Evolutionary conservation across 1,284 basidiomycete species (phyloP).

Genomic region (Puccinia coronata): DNA sequence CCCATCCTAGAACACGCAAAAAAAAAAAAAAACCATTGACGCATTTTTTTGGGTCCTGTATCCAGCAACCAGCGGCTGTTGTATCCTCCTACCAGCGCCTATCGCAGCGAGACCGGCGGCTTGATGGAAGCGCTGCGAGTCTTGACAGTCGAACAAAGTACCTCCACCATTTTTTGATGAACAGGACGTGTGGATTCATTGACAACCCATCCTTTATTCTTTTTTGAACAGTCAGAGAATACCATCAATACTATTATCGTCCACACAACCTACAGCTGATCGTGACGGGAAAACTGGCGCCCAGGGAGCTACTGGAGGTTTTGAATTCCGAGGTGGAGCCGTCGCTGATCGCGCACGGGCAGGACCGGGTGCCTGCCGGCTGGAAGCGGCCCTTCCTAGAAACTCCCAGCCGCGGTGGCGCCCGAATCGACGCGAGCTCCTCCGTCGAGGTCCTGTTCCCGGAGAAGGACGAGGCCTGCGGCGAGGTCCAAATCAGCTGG

Average conservation of each 20-base stretch:
- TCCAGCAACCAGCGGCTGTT: conserved; percentile 73
- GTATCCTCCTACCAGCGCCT: conserved; percentile 80
- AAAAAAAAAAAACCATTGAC: conserved; percentile 10
- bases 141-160: conserved; percentile 86
- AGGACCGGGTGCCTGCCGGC: conserved; percentile 70
- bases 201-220: background rate
- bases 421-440: conserved; percentile 65
- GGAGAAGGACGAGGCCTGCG: conserved; percentile 94
- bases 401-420: conserved; percentile 71
- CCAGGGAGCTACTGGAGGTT: conserved; percentile 66
- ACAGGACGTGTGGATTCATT: no score
- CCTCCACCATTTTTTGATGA: background rate
- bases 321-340: conserved; percentile 81
- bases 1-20: background rate
- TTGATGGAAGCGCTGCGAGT: conserved; percentile 87
- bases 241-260: conserved; percentile 87
- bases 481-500: conserved; percentile 79
- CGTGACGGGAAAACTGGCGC: conserved; percentile 69
- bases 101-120: conserved; percentile 95
- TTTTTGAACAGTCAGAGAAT: conserved; percentile 72
- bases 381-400: conserved; percentile 96
- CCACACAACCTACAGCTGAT: conserved; percentile 90
- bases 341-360: conserved; percentile 72
- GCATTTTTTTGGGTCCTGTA: background rate
- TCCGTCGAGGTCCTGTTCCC: conserved; percentile 84